Conservation (phyloP, 2,329 filamentous ascomycete genomes). For the Cordyceps cicadae region DNA sequence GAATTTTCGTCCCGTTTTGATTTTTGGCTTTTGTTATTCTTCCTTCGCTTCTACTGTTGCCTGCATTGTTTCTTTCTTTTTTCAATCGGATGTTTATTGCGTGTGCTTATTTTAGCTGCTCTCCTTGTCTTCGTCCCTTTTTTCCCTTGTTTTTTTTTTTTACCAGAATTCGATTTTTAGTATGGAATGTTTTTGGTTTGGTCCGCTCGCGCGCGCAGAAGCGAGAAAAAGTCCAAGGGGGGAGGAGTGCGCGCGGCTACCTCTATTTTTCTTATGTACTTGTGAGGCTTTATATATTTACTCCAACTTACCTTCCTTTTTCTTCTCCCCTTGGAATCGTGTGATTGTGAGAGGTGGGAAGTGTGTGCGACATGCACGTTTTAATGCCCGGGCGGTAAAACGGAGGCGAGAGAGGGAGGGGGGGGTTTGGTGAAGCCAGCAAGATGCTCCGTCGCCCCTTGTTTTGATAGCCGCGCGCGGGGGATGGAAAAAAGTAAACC, state of each 20-base stretch:
- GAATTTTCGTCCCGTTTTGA: slow-evolving; percentile 1
- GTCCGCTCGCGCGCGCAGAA: too few species aligned
- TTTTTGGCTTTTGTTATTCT: neutral
- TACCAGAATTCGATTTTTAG: neutral
- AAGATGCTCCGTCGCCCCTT: neutral
- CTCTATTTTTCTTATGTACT: neutral
- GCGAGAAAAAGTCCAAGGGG: too few species aligned
- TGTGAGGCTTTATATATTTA: neutral
- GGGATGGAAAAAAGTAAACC: neutral
- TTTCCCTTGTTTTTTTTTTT: neutral
- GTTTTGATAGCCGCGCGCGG: neutral
- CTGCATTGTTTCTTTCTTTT: neutral
- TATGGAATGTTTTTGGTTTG: neutral
- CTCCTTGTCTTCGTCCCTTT: neutral
- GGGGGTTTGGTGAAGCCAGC: neutral
- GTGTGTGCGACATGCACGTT: too few species aligned
- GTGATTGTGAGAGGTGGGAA: too few species aligned
- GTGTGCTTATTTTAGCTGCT: slow-evolving; percentile 6
- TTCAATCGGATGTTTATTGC: slow-evolving; percentile 1
- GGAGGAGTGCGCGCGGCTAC: neutral
- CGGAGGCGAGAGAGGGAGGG: too few species aligned
- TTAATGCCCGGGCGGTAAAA: too few species aligned
- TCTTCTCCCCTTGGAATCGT: neutral
- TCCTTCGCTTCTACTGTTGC: slow-evolving; percentile 4
- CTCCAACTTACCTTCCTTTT: neutral